Base-by-base conservation (phyloP, 768 basidiomycete species). In the Clavaria fumosa region DNA sequence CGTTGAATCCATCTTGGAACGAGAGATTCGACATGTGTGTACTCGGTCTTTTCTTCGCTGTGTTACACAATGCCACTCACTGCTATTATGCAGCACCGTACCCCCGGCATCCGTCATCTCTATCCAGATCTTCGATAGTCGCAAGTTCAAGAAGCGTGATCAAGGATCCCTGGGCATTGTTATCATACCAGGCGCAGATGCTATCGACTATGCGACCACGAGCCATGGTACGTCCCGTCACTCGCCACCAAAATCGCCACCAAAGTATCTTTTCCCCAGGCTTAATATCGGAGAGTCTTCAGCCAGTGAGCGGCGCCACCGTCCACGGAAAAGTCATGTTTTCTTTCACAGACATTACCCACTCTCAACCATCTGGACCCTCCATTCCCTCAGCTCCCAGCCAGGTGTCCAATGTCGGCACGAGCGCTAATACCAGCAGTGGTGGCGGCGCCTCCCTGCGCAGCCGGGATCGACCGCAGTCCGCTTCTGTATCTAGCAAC, bases 51-150 rank as follows among this genome's bases (percentile, higher is more conserved):
- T n/a, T n/a, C n/a, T n/a, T n/a, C n/a, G n/a, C 10, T 27, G 15
- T 23, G 14, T 45, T 39, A 47, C 42, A 36, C 31, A 39, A 20
- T 43, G 18, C 40, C 14, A 38, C 40, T 45, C 21, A 24, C 40
- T 35, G 23, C 37, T 23, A 37, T 42, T 45, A 41, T 46, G 17
- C 45, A 84, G 84, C 45, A 67, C 65, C 43, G 72, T 89, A 45
- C 77, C 71, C 31, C 75, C 72, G 43, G 74, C 75, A 20, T 88
- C 85, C 23, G 66, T 72, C 47, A 68, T 91, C 50, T 67, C 70
- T 18, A 81, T 91, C 32, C 85, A 91, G 60, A 72, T 93, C 42
- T 89, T 90, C 52, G 89, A 93, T 64, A 78, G 86, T 57, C 70
- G 74, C 52, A 86, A 83, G 56, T 89, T 84, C 61, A 86, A 70